These are phyloP conservation scores for Clitopilus hobsonii DNA, from an alignment of 768 basidiomycete genomes.

Conservation along the genomic window DNA sequence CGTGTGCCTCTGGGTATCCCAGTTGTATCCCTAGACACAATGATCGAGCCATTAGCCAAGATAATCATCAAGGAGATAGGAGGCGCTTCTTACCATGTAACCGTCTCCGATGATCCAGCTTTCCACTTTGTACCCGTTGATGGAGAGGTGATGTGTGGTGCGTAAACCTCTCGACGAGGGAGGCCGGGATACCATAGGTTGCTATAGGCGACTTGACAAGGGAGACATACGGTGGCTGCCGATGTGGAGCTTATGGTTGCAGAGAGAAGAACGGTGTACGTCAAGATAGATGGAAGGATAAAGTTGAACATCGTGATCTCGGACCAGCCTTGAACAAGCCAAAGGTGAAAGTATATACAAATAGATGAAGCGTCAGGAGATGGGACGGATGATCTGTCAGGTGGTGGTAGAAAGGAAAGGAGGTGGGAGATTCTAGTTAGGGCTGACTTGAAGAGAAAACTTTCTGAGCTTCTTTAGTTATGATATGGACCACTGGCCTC, in stretches of 20 bases:
- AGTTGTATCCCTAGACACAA: conserved; percentile 36
- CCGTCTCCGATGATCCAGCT: conserved; percentile 26
- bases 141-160: conserved; percentile 38
- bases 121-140: conserved; percentile 33
- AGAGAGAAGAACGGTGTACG: conserved; percentile 17
- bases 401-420: background rate
- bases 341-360: conserved; percentile 9
- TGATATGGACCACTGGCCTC: background rate
- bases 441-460: background rate
- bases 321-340: conserved; percentile 22
- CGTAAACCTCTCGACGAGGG: conserved; percentile 29
- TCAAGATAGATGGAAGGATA: conserved; percentile 16
- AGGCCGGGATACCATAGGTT: conserved; percentile 2
- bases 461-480: background rate
- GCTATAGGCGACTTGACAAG: conserved; percentile 19
- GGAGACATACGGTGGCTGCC: conserved; percentile 22
- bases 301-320: conserved; percentile 29
- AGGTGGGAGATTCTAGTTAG: background rate
- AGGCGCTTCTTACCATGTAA: conserved; percentile 38
- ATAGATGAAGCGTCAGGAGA: background rate
- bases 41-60: conserved; percentile 1
- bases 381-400: background rate
- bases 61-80: conserved; percentile 8
- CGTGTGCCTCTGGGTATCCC: conserved; percentile 30
- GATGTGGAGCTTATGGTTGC: conserved; percentile 16